Conservation (phyloP, 1,284 basidiomycete species). For the Ganoderma multipileum region DNA sequence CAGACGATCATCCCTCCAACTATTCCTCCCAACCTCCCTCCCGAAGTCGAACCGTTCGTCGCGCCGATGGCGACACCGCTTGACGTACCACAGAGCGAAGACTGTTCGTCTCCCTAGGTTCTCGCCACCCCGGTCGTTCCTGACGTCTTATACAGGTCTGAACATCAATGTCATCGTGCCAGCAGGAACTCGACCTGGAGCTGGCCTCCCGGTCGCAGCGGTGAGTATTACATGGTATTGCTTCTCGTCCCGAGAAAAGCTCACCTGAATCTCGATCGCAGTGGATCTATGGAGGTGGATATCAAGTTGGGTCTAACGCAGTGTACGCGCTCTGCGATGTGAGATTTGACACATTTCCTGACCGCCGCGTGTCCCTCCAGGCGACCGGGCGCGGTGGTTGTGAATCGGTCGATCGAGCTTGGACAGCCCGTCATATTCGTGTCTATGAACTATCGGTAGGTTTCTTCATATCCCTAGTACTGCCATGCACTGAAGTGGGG, state of each 20-base stretch:
- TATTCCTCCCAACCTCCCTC: constrained; percentile 37
- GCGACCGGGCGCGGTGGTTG: constrained; percentile 34
- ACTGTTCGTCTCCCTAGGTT: constrained; percentile 46
- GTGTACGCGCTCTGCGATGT: constrained; percentile 16
- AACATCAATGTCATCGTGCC: constrained; percentile 64
- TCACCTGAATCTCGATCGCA: constrained; percentile 3
- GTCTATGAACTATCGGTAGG: constrained; percentile 44
- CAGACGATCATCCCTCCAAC: constrained; percentile 45
- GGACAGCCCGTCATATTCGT: constrained; percentile 43
- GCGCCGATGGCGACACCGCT: constrained; percentile 44
- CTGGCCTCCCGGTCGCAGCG: constrained; percentile 49
- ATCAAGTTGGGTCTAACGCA: constrained; percentile 32
- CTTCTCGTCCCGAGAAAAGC: background rate
- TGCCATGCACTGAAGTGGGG: background rate
- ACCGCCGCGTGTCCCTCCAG: constrained; percentile 7
- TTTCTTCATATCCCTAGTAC: background rate
- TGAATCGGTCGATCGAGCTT: constrained; percentile 45
- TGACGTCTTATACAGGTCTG: constrained; percentile 49
- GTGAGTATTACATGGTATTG: background rate
- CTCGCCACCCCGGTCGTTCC: background rate
- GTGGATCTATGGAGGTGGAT: constrained; percentile 39
- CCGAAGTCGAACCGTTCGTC: constrained; percentile 44
- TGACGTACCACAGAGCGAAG: constrained; percentile 45
- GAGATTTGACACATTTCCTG: background rate
- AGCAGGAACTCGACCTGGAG: constrained; percentile 43